Percentiles rank a stretch among this genome's conserved stretches.
phyloP scores from a whole-genome alignment of 2,329 filamentous ascomycete genomes.

The Apiospora saccharicola region DNA sequence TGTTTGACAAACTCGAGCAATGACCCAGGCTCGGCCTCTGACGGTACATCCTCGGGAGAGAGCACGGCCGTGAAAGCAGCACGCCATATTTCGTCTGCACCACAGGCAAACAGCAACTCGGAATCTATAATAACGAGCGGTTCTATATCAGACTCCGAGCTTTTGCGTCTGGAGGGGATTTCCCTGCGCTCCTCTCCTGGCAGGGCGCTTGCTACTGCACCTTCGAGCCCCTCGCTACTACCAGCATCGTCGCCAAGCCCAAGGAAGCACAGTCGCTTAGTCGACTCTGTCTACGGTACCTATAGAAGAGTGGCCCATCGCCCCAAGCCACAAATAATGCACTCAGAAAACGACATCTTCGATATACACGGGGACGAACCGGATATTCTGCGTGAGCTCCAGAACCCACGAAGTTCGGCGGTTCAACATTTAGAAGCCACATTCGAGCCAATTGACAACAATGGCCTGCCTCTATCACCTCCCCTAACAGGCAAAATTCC shows the following conservation, averaged over 20 bases:
- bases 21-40: constrained; percentile 32
- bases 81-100: constrained; percentile 24
- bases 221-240: constrained; percentile 37
- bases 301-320: constrained; percentile 37
- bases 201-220: constrained; percentile 33
- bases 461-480: constrained; percentile 40
- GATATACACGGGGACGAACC: neutral
- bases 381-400: constrained; percentile 15
- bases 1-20: constrained; percentile 33
- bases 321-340: constrained; percentile 30
- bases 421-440: constrained; percentile 30
- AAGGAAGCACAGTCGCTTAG: constrained; percentile 38
- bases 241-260: constrained; percentile 37
- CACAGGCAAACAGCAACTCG: constrained; percentile 29
- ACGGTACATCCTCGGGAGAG: constrained; percentile 29
- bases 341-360: neutral
- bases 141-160: constrained; percentile 57
- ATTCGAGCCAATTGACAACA: constrained; percentile 34
- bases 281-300: constrained; percentile 40
- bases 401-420: constrained; percentile 28
- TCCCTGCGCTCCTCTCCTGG: constrained; percentile 46
- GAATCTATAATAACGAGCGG: constrained; percentile 41
- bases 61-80: constrained; percentile 23
- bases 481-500: constrained; percentile 40
- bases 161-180: constrained; percentile 56